Evolutionary conservation across 768 basidiomycete genomes (phyloP), one percentile per base, ranked within the genome.

Genomic region (Boletus rufocinnamomeus): DNA sequence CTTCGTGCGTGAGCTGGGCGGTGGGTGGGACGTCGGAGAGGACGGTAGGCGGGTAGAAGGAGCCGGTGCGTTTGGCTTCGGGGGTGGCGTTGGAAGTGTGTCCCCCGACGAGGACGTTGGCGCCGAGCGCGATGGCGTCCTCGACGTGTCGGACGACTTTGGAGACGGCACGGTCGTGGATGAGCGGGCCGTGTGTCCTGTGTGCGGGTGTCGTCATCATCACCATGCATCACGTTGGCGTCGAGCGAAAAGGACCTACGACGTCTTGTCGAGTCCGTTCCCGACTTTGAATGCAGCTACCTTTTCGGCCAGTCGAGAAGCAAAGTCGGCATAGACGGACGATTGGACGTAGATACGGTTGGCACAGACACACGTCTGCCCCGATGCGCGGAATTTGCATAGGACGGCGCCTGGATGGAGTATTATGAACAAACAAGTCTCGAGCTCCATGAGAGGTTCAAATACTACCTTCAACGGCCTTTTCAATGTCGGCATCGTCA

Each of bases 301-400:
- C 63, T 84, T 84, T 66, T 93, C 91, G 4, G 91, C 87, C 17
- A 99, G 85, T 48, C 86, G 84, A 21, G 89, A 86, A 1, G 95
- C 89, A 70, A 97, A 99, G 58, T 95, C 91, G 54, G 93, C 94
- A 69, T 97, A 97, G 44, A 97, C 83, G 4, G 84, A 83, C 3
- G 92, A 88, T 59, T 98, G 96, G 30, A 98, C 93, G 66, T 89
- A 95, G 61, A 98, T 92, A 16, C 95, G 79, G 74, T 98, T 97
- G 25, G 92, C 89, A 69, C 89, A 92, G 58, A 94, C 78, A 64
- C 89, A 93, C 0, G 93, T 94, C 71, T 95, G 93, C 1, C 93
- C 93, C 23, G 82, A 84, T 17, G 76, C 74, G 21, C 92, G 83
- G 82, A 93, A 95, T 73, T 95, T 95, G 79, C 83, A 89, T 19